Percentiles rank a stretch among this genome's conserved stretches.
Conservation (phyloP, 2,329 filamentous ascomycete species). For the Pseudogymnoascus sp. region DNA sequence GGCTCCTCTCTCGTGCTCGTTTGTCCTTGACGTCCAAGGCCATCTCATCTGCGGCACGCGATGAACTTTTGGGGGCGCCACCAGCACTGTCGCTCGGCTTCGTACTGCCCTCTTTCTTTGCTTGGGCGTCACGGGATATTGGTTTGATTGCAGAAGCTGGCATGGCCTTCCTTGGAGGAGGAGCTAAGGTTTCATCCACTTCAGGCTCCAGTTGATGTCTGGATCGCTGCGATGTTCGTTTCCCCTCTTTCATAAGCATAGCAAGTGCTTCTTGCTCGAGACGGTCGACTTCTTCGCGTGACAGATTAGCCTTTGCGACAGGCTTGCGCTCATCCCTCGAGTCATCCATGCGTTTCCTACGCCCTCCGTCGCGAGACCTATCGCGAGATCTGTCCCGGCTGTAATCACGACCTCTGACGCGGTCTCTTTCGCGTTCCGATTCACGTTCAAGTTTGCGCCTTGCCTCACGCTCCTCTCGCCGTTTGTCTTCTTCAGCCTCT, state of each 20-base stretch:
- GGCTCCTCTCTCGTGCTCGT: conserved; percentile 12
- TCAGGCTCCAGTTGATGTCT: conserved; percentile 29
- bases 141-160: conserved; percentile 30
- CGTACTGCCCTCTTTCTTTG: conserved; percentile 14
- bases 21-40: neutral
- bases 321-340: conserved; percentile 7
- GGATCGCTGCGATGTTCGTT: conserved; percentile 24
- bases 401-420: conserved; percentile 21
- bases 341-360: conserved; percentile 11
- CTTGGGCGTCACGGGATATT: conserved; percentile 24
- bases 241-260: conserved; percentile 29
- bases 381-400: neutral
- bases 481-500: conserved; percentile 40
- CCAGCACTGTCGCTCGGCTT: neutral
- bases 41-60: neutral
- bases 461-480: conserved; percentile 30
- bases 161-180: conserved; percentile 28
- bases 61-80: neutral
- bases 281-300: conserved; percentile 28
- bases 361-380: conserved; percentile 1
- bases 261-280: conserved; percentile 29
- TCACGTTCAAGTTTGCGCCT: conserved; percentile 24
- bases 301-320: conserved; percentile 21
- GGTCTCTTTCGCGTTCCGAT: conserved; percentile 17
- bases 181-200: conserved; percentile 28